Conservation (phyloP, 176 grass and related monocot genomes). For the Raddia guianensis region DNA sequence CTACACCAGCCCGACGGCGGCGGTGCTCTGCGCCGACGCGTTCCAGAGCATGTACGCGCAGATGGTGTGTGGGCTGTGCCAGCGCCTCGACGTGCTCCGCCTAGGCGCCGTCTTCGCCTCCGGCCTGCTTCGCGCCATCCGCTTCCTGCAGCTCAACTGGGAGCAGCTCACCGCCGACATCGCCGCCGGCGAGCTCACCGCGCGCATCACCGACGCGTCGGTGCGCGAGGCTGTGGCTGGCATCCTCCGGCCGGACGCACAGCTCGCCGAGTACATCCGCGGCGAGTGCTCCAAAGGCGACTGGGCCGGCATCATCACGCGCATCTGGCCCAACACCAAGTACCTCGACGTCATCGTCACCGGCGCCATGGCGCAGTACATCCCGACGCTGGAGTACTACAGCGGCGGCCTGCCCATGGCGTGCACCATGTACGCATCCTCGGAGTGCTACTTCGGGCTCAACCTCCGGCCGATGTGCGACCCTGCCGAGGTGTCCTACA, state of each 20-base stretch:
- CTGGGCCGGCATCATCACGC: slow-evolving; percentile 81
- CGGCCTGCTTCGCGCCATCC: slow-evolving; percentile 90
- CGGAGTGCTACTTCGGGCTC: slow-evolving; percentile 92
- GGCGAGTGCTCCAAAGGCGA: slow-evolving; percentile 67
- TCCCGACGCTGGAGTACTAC: slow-evolving; percentile 82
- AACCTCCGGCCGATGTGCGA: slow-evolving; percentile 90
- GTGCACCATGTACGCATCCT: slow-evolving; percentile 97
- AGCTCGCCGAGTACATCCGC: slow-evolving; percentile 63
- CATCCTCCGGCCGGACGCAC: slow-evolving; percentile 61
- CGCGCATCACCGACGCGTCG: slow-evolving; percentile 63
- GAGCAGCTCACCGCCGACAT: slow-evolving; percentile 69
- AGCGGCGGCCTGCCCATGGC: slow-evolving; percentile 88
- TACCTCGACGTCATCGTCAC: slow-evolving; percentile 97
- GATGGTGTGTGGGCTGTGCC: slow-evolving; percentile 91
- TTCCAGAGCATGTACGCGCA: slow-evolving; percentile 99
- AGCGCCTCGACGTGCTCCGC: slow-evolving; percentile 86
- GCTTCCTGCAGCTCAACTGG: slow-evolving; percentile 97
- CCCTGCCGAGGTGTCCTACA: slow-evolving; percentile 90
- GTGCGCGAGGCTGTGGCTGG: slow-evolving; percentile 70
- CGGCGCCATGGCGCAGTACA: slow-evolving; percentile 96
- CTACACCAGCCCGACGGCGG: slow-evolving; percentile 84
- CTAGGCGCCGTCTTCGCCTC: slow-evolving; percentile 97
- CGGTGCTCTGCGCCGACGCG: slow-evolving; percentile 89
- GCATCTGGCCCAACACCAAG: slow-evolving; percentile 92
- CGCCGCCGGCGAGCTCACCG: slow-evolving; percentile 54